Base-by-base conservation (phyloP, 352 stramenopile genomes). In the Phytopythium litorale region DNA sequence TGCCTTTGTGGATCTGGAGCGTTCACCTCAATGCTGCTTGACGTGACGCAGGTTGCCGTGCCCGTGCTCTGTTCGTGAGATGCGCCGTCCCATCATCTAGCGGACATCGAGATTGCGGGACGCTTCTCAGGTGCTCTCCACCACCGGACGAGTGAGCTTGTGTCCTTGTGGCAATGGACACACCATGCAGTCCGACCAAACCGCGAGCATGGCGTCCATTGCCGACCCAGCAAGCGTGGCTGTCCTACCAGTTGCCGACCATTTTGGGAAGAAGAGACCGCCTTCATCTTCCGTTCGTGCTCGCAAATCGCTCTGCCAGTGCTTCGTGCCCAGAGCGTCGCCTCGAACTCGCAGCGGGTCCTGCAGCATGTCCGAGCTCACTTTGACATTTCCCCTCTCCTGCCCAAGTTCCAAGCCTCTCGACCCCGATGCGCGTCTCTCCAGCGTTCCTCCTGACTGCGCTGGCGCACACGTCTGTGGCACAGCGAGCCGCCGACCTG, bases 401-500 rank as follows among this genome's bases (percentile, higher is more conserved):
- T n/a, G 46, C 46, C 15, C 48, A 53, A 35, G 12, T 13, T 0
- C 4, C 48, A 3, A 52, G 21, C 23, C 46, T 52, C 46, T 13
- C n/a, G 19, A 25, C 43, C 19, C 8, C 43, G n/a, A 53, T 53
- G 48, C 48, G 48, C 23, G 23, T 53, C 48, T 35, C 48, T 11
- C 25, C 11, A 2, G 23, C 48, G 48, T 35, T 53, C 48, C 15
- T 35, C 15, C 25, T 53, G 18, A 11, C 48, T 7, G 48, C 48
- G 4, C 6, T 35, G 1, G 23, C 48, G 13, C 23, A n/a, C 1
- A 13, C 48, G 25, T 11, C 23, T 12, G 0, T 53, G 48, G 23
- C 48, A 4, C 23, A 58, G n/a, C 52, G 35, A 19, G 35, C 54
- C 40, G 54, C 57, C 19, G 48, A 62, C 25, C 25, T 62, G 13